A percentile compares a stretch with the other conserved stretches of the same genome.
These are phyloP conservation scores for Coniochaeta sp. DNA, from an alignment of 2,329 filamentous ascomycete species.

Conservation along the genomic window DNA sequence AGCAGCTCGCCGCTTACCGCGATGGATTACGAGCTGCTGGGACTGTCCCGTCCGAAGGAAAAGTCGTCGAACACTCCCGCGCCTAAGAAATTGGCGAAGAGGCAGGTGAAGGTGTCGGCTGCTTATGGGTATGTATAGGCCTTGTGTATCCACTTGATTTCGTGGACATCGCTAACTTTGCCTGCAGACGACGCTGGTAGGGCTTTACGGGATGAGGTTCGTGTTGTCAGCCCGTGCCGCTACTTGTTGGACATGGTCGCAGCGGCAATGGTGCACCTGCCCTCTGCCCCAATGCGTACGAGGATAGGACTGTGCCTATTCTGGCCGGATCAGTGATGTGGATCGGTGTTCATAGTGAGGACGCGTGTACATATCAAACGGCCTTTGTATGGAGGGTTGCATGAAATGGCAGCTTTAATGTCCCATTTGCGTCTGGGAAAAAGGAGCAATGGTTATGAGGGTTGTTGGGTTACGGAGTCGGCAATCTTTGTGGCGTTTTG, in stretches of 20 bases:
- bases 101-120: not conserved
- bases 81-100: not conserved
- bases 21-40: not conserved
- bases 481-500: not conserved
- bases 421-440: not conserved
- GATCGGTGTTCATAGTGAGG: not conserved
- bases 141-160: not conserved
- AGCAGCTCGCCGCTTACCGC: slow-evolving; percentile 2
- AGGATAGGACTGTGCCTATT: not conserved
- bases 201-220: not conserved
- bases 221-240: not conserved
- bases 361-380: not conserved
- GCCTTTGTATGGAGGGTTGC: not conserved
- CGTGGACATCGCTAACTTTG: not conserved
- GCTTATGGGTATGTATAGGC: not conserved
- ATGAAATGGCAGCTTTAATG: not conserved
- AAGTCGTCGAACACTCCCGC: not conserved
- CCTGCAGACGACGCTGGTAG: not conserved
- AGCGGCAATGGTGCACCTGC: no score
- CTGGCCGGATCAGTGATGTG: not conserved
- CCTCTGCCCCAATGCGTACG: no score
- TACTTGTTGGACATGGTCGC: not conserved
- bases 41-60: not conserved
- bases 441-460: not conserved
- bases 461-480: not conserved